Conservation (phyloP, 139 green algal genomes). For the Micractinium conductrix region DNA sequence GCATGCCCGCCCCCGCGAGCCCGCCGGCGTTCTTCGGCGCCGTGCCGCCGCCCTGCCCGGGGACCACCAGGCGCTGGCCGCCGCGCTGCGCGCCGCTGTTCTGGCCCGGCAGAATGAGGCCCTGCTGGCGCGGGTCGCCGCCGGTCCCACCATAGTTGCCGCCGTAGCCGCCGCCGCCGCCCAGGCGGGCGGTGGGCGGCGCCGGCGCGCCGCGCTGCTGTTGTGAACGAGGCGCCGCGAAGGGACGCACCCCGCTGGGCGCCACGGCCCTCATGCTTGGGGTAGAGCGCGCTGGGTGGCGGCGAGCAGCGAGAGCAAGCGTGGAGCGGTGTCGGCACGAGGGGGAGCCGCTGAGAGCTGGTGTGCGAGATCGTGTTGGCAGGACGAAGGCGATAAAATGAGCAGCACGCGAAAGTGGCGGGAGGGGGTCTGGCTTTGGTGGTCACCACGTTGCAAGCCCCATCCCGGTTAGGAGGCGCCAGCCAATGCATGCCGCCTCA, state of each 20-base stretch:
- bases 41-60: slow-evolving; percentile 9
- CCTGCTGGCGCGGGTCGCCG: not conserved
- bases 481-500: too few species aligned
- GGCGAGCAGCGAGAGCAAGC: too few species aligned
- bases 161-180: slow-evolving; percentile 13
- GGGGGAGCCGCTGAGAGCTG: too few species aligned
- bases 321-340: too few species aligned
- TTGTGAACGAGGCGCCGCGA: not conserved
- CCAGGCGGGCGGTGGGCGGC: not conserved
- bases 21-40: not conserved
- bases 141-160: not conserved
- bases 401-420: too few species aligned
- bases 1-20: not conserved
- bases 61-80: slow-evolving; percentile 22
- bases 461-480: too few species aligned
- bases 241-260: not conserved
- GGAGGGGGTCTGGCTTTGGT: too few species aligned
- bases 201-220: not conserved
- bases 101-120: slow-evolving; percentile 30
- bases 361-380: too few species aligned
- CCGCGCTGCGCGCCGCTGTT: not conserved
- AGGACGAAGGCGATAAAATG: too few species aligned
- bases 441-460: too few species aligned
- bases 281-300: too few species aligned
- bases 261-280: not conserved